Base-by-base conservation (phyloP, 2,329 filamentous ascomycete species). In the Epichloe scottii region DNA sequence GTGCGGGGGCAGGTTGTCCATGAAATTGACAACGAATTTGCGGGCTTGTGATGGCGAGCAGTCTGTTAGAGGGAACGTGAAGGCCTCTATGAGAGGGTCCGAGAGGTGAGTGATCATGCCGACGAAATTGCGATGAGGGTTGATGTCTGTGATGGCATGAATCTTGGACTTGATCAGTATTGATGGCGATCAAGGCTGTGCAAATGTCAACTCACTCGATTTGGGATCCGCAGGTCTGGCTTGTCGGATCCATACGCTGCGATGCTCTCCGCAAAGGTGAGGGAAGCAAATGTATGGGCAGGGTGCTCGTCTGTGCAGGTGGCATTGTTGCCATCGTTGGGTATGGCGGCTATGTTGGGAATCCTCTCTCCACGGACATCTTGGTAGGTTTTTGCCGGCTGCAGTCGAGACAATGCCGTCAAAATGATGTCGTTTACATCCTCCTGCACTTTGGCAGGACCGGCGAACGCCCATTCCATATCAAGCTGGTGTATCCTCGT, bases 381-480 rank as follows among this genome's bases (percentile, higher is more conserved):
- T 34, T 85, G 66, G 61, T 97, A 98, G 1, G 79, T 77, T 59
- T 59, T 51, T 5, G 62, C 57, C 0, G 67, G 64, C 1, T 58
- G 52, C 6, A 70, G 51, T 2, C 57, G 53, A 0, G 56, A 53
- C 0, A 70, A 50, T 3, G 66, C 62, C 4, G 54, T 58, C 6
- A 67, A 15, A 1, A 70, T 55, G 14, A 70, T 62, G 38, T 67
- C 63, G n/a, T 62, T 64, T 4, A 70, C 59, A 40, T 70, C 67
- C 12, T 60, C 55, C 30, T 60, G 59, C 2, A 70, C 68, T 8
- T 55, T 60, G 0, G 49, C 44, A 0, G 65, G 85, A 5, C 73
- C 81, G 0, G 85, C 82, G 68, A 95, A 98, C 0, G 87, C 81
- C 85, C 95, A 93, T 65, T 98, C 93, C 59, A 98, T 68, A 77